Base-by-base conservation (phyloP, 805 yeast genomes). In the Debaryomyces prosopidis region DNA sequence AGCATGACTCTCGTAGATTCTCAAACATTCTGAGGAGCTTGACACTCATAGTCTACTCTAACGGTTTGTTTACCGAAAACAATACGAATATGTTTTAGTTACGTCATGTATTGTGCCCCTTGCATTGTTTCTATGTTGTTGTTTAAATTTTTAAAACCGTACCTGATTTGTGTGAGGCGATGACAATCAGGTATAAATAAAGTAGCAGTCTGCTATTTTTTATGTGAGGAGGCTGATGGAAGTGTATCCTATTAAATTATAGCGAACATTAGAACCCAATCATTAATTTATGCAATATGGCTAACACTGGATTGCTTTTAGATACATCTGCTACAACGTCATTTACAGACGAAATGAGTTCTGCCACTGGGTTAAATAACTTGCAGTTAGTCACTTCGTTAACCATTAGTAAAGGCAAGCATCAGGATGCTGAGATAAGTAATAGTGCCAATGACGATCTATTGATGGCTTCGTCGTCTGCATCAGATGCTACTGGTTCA, bases 341-440 rank as follows among this genome's bases (percentile, higher is more conserved):
- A 11, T 19, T 11, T 18, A 23, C 23, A 17, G 41, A 30, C 15
- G 7, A 37, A 12, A 32, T 30, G 16, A 38, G 17, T 12, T 23
- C 26, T 23, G 44, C 34, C 14, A 20, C 42, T 6, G n/a, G 31
- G 2, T 26, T 43, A 9, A 32, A 30, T 32, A 36, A 37, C 15
- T 19, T 43, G 12, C 27, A 28, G 15, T 9, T 32, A 10, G 46
- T 39, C 20, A 43, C 46, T 16, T 43, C 46, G 17, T 41, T 43
- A 11, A 23, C 43, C 8, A 30, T 9, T 7, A 17, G 19, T 2
- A 8, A 16, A 10, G 38, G 27, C 2, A 43, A 43, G 16, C 27
- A 28, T 9, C 33, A 30, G 16, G 15, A 18, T 10, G 33, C 18
- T 16, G 46, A 18, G 14, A 43, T 43, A 9, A 20, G 42, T 36